Conservation (phyloP, 352 stramenopile species). For the Globisporangium cylindrosporum region DNA sequence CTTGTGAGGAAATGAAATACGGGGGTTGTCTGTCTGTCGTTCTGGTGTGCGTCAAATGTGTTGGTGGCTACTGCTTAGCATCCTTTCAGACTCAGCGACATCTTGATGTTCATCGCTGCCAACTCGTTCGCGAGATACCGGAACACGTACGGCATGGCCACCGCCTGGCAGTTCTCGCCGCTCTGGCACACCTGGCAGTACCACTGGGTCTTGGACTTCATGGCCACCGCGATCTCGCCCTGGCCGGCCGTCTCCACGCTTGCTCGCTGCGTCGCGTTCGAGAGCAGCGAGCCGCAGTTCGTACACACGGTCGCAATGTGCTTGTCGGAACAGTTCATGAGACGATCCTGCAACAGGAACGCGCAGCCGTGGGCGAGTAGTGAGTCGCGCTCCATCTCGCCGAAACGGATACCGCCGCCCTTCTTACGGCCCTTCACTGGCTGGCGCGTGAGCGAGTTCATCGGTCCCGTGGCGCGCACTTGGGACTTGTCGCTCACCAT, state of each 20-base stretch:
- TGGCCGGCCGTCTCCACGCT: constrained; percentile 80
- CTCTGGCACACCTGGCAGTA: constrained; percentile 85
- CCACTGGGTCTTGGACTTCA: constrained; percentile 89
- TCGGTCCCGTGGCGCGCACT: constrained; percentile 96
- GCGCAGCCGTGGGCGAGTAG: constrained; percentile 97
- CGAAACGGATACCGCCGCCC: constrained; percentile 98
- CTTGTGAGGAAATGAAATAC: constrained; percentile 8
- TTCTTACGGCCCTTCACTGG: constrained; percentile 99
- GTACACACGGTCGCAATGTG: constrained; percentile 97
- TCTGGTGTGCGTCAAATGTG: background rate
- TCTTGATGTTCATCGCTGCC: constrained; percentile 99
- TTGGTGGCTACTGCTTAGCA: constrained; percentile 22
- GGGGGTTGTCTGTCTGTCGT: background rate
- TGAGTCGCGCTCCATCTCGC: constrained; percentile 99
- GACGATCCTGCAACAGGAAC: constrained; percentile 95
- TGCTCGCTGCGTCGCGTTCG: constrained; percentile 81
- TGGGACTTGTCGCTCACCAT: constrained; percentile 99
- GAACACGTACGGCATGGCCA: constrained; percentile 99
- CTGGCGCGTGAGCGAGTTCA: constrained; percentile 99
- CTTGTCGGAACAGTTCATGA: constrained; percentile 99
- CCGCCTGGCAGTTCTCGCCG: constrained; percentile 88
- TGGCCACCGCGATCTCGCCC: constrained; percentile 74
- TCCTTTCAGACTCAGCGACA: constrained; percentile 91
- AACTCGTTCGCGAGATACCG: constrained; percentile 99
- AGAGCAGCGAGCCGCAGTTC: constrained; percentile 87